Evolutionary conservation across 2,329 filamentous ascomycete species (phyloP).

Genomic region (Pseudogymnoascus destructans): DNA sequence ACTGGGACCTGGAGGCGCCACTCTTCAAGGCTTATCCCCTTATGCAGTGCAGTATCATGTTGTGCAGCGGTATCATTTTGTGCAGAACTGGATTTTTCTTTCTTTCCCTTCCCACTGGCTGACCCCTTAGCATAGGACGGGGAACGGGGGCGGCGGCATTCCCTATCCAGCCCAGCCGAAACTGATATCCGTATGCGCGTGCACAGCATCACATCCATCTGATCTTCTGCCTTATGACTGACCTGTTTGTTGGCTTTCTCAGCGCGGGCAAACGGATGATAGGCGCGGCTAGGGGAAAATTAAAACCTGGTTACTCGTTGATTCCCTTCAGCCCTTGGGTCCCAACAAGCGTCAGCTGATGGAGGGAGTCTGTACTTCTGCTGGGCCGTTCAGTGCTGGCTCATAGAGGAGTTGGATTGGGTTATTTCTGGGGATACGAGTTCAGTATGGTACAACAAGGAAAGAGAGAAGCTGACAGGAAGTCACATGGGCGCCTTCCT

Average conservation of each 20-base stretch:
- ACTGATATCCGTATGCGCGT: neutral
- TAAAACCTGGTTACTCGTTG: neutral
- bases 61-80: neutral
- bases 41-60: neutral
- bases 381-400: neutral
- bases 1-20: slow-evolving; percentile 7
- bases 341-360: slow-evolving; percentile 6
- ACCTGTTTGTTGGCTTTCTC: neutral
- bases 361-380: neutral
- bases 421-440: neutral
- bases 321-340: neutral
- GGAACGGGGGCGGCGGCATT: neutral
- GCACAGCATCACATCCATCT: neutral
- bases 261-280: neutral
- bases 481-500: neutral
- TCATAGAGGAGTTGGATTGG: neutral
- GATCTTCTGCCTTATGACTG: neutral
- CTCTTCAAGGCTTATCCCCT: slow-evolving; percentile 5
- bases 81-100: neutral
- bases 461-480: neutral
- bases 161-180: slow-evolving; percentile 1
- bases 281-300: neutral
- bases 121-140: slow-evolving; percentile 2
- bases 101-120: neutral
- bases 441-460: neutral